Percentiles rank a stretch among this genome's conserved stretches.
Conservation (phyloP, 169 alveolate species). For the Miamiensis avidus region DNA sequence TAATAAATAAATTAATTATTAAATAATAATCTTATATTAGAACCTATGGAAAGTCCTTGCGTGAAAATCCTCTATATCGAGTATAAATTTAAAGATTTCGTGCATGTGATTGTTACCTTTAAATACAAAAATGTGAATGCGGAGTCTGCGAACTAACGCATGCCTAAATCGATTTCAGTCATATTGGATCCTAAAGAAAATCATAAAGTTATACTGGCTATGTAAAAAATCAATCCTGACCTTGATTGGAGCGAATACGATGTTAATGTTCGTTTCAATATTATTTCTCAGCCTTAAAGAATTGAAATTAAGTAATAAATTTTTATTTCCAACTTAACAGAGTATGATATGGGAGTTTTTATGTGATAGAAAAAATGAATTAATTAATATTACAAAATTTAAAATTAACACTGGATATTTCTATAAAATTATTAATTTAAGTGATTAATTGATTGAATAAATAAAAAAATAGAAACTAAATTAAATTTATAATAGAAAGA, state of each 20-base stretch:
- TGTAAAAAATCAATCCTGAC: not conserved
- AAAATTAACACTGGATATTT: too few relatives aligned
- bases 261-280: not conserved
- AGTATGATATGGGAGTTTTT: not conserved
- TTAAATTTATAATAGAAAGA: too few relatives aligned
- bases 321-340: not conserved
- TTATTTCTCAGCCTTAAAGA: not conserved
- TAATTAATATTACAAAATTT: too few relatives aligned
- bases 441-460: too few relatives aligned
- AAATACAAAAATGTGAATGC: not conserved
- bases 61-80: too few relatives aligned
- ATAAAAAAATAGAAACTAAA: too few relatives aligned
- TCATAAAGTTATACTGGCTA: not conserved
- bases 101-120: not conserved
- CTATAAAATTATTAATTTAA: too few relatives aligned
- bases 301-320: not conserved
- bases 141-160: not conserved
- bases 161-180: not conserved
- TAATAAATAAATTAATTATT: too few relatives aligned
- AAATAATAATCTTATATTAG: too few relatives aligned
- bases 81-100: not conserved
- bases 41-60: too few relatives aligned
- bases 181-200: not conserved
- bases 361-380: not conserved
- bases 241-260: not conserved